Base-by-base conservation (phyloP, 345 rosid species). In the Populus pruinosa region DNA sequence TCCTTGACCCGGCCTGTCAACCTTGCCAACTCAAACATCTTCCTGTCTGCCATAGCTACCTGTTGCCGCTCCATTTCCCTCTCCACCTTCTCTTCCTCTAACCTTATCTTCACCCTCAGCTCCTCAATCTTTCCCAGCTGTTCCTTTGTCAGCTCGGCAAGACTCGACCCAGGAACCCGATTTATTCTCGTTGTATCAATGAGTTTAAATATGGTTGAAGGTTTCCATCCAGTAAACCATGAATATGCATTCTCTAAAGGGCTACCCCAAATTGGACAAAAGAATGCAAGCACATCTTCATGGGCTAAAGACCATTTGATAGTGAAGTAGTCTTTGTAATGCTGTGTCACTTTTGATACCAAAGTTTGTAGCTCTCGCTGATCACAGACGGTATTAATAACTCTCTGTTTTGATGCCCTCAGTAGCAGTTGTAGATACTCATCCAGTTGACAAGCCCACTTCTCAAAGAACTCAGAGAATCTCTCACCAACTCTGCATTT, bases 201-300 rank as follows among this genome's bases (percentile, higher is more conserved):
- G n/a, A 94, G 82, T 23, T 86, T 69, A 69, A 95, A 90, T 18
- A 80, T 81, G 31, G 69, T 76, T 1, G 94, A 88, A 0, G 99
- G 98, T 77, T 90, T 93, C 95, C 97, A 95, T 21, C 97, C 99
- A 20, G 96, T 90, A 44, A 91, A 1, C 98, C 98, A 95, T 6
- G 86, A 85, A 76, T 69, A 90, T 64, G 93, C 84, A 67, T 72
- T 86, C 91, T 95, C 98, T 12, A 90, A 81, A 43, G 90, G 85
- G 67, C 78, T 87, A 12, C 78, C 55, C 99, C 98, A 95, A 31
- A 81, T 75, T 0, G 92, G 90, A 38, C 82, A 83, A 39, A 86
- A 95, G 74, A 95, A 93, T 18, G 88, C 83, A 9, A 95, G 82
- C 27, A 90, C 92, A 5, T 91, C 93, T 78, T 88, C 92, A 49